Evolutionary conservation across 1,139 yeast species (phyloP), one percentile per base, ranked within the genome.

Genomic region (Kazachstania sp.): DNA sequence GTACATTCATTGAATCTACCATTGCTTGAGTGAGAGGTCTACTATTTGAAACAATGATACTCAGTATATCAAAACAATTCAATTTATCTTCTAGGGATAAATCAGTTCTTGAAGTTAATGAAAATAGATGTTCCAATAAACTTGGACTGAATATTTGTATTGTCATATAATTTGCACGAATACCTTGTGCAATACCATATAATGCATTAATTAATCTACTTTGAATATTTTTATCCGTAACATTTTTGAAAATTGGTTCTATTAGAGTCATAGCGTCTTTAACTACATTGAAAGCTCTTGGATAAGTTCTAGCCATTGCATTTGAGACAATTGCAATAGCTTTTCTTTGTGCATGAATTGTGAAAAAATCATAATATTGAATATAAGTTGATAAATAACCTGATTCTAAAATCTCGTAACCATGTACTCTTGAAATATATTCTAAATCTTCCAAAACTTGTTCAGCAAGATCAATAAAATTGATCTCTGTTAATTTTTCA

Each of bases 391-490:
- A 68, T 20, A 90, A 66, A 7, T 94, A 85, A 36, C 85, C 82
- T 49, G 79, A 74, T 15, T 69, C 60, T 43, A 83, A 66, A 28
- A 83, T 72, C 36, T 70, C 73, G 44, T 68, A 64, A 2, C 81
- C 76, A 8, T 75, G 71, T 39, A 76, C 74, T 49, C 81, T 68
- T 1, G 88, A 79, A 12, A 84, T 77, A 67, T 79, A 72, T 61
- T 83, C 90, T 47, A 84, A 67, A 0, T 94, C 81, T 55, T 83
- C 90, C 40, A 92, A 68, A 0, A 92, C 90, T 64, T 90, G 97
- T 63, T 92, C 98, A 0, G 97, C 95, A 49, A 92, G 71, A 63
- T 92, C 98, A 47, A 92, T 90, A 62, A 79, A 88, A 49, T 81
- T 79, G 18, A 90, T 83, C 55, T 87, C 95, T 54, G 78, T 64